Base-by-base conservation (phyloP, 2,329 filamentous ascomycete species). In the Claviceps pusilla region DNA sequence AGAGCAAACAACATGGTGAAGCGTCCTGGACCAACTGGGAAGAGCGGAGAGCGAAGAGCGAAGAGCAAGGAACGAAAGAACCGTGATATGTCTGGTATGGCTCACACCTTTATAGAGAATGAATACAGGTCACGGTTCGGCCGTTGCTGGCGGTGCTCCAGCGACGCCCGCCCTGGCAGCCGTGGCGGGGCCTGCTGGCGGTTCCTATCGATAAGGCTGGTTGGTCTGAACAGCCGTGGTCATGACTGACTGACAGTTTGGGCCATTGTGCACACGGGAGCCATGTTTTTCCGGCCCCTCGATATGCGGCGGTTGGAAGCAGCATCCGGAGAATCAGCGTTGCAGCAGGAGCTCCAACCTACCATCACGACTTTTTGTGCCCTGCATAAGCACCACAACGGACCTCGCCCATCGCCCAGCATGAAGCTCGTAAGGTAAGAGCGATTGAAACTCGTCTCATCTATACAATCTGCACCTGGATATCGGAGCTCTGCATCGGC, bases 351-450 rank as follows among this genome's bases (percentile, higher is more conserved):
- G 11, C 50, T 46, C 50, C 29, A 24, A 45, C 1, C 31, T 11
- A 14, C 33, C 51, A n/a, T 47, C 14, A 16, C 50, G 28, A 33
- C 28, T 43, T 51, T 51, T 51, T 33, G 16, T 12, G 10, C 35
- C 16, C 28, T 42, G 24, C 24, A 51, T n/a, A 10, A 28, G 9
- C 48, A 29, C 48, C 7, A 3, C 41, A 29, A 50, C 19, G 14
- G 7, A 41, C 42, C 31, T 47, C 50, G 37, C 42, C 35, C n/a
- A 48, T 57, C 62, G 63, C 69, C 59, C 77, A 88, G 71, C 59
- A 95, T 95, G 89, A 95, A 95, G 86, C 87, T 95, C 76, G 89
- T 95, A 72, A 87, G 89, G 89, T 95, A 82, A 75, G 84, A 37
- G 29, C 16, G 52, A 52, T 51, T 19, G 2, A 11, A 11, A 14